phyloP scores from a whole-genome alignment of 257 asterid genomes.

The Capsicum rhomboideum region DNA sequence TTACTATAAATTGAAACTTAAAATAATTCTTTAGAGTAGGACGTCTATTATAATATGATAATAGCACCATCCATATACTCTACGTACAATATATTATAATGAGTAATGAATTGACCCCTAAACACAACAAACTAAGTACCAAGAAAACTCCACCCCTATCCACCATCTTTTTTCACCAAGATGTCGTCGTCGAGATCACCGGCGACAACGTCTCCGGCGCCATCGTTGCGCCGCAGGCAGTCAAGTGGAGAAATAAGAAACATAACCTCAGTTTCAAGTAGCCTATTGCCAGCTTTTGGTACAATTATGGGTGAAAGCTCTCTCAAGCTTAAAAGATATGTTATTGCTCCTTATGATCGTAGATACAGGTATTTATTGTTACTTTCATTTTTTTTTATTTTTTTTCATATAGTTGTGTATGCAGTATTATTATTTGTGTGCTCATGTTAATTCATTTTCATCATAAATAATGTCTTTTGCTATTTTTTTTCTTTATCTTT shows the following conservation, averaged over 20 bases:
- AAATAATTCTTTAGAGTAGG: background rate
- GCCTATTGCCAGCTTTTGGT: constrained; percentile 87
- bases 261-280: constrained; percentile 80
- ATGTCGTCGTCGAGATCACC: constrained; percentile 35
- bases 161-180: background rate
- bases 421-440: no score
- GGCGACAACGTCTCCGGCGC: constrained; percentile 40
- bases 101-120: background rate
- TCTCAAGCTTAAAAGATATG: constrained; percentile 26
- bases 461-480: no score
- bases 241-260: constrained; percentile 45
- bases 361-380: constrained; percentile 50
- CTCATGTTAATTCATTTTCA: background rate
- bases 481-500: no score
- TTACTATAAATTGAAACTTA: background rate
- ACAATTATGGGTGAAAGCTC: constrained; percentile 59
- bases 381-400: no score
- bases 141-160: background rate
- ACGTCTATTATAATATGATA: background rate
- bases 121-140: background rate
- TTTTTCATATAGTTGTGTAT: no score
- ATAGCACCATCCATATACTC: background rate
- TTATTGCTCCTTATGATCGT: constrained; percentile 72
- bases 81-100: background rate
- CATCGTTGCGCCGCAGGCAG: constrained; percentile 44